Base-by-base conservation (phyloP, 495 filamentous ascomycete species). In the Penicillium ochrochloron region DNA sequence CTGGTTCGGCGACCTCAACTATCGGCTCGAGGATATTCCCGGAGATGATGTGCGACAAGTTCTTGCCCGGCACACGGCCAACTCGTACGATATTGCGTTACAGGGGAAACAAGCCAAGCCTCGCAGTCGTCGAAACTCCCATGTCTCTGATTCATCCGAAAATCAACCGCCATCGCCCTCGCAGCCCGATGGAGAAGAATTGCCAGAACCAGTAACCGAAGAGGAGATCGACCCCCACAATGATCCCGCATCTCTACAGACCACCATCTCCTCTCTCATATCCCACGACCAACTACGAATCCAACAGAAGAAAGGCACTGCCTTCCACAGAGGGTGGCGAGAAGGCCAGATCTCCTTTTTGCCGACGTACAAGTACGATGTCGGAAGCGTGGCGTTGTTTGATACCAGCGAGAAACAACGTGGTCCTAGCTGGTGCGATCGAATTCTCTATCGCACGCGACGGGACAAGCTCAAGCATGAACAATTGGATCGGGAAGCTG, bases 1-100 rank as follows among this genome's bases (percentile, higher is more conserved):
- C 68, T 97, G 94, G 92, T 93, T 96, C 73, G 96, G 96, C 23
- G 96, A 99, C 75, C 82, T 99, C 10, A 99, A 99, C 75, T 99
- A 97, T 70, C 85, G 96, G 37, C 81, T 99, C 1, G 93, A 97
- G 50, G 90, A 88, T 52, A 86, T 98, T 6, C 90, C 95, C 0
- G 93, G 92, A 0, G 92, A 92, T 53, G 96, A 97, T 75, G 94
- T 99, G 35, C 85, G 96, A 25, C 85, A 88, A 56, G 84, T 97
- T 8, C 83, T 99, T 31, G 89, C 88, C 76, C 83, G 96, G 21
- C 93, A 97, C 72, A 89, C 91, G 1, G 83, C 83, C 25, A 90
- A 93, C 60, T 86, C 93, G 64, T 95, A 94, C 61, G 90, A 89
- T 63, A 62, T 61, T 58, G 71, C 62, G 12, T 67, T 75, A 14